phyloP scores from a whole-genome alignment of 2,329 filamentous ascomycete genomes.

The Aaosphaeria pasadenensis region DNA sequence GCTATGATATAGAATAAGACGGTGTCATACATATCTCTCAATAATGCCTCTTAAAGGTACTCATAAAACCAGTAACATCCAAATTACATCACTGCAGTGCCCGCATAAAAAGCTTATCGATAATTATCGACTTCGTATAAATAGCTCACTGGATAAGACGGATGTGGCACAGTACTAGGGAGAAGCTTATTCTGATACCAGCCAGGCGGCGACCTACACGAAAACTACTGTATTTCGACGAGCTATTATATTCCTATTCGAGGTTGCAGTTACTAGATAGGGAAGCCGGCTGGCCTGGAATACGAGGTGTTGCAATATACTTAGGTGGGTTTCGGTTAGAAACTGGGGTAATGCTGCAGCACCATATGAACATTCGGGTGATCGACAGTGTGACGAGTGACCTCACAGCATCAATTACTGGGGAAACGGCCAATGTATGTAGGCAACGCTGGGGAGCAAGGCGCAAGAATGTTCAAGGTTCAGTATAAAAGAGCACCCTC shows the following conservation, averaged over 20 bases:
- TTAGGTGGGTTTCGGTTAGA: neutral
- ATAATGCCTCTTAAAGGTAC: no score
- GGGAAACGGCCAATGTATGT: conserved; percentile 7
- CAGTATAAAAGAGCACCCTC: no score
- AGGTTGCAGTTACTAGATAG: neutral
- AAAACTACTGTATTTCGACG: conserved; percentile 11
- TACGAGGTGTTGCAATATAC: conserved; percentile 5
- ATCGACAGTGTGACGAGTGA: conserved; percentile 11
- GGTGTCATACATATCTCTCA: no score
- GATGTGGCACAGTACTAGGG: neutral
- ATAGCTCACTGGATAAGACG: neutral
- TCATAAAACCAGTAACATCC: no score
- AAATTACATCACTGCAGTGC: no score
- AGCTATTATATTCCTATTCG: conserved; percentile 14
- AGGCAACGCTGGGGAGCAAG: neutral
- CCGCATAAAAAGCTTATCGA: neutral
- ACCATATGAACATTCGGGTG: conserved; percentile 5
- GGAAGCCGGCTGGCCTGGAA: neutral
- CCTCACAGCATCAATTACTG: conserved; percentile 4
- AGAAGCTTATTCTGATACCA: neutral
- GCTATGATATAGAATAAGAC: no score
- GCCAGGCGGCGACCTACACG: conserved; percentile 5
- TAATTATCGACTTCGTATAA: neutral
- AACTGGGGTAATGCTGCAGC: neutral
- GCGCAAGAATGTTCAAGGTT: neutral